These are phyloP conservation scores for Gossypium stocksii DNA, from an alignment of 345 rosid species.

Conservation along the genomic window DNA sequence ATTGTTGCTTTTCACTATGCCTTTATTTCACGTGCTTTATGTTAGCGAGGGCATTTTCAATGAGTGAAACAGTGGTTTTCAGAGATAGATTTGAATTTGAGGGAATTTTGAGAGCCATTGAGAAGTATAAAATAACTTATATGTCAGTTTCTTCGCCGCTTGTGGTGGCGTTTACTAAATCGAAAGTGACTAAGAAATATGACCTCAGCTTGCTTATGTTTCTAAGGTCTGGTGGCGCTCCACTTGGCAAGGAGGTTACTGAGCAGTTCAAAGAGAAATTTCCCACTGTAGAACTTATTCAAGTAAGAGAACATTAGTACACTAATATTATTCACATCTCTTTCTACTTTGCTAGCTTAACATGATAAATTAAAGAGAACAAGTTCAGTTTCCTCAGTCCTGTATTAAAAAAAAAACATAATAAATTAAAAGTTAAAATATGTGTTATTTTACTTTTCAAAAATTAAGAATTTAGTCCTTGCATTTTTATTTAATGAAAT, in stretches of 20 bases:
- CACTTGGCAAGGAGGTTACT: conserved; percentile 65
- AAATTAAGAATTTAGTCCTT: too few species aligned
- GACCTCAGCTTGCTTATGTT: conserved; percentile 57
- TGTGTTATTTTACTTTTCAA: too few species aligned
- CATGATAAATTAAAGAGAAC: too few species aligned
- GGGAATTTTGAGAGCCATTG: conserved; percentile 43
- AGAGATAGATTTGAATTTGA: conserved; percentile 53
- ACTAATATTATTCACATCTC: not conserved
- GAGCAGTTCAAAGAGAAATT: conserved; percentile 60
- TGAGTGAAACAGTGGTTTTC: conserved; percentile 40
- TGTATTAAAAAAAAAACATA: too few species aligned
- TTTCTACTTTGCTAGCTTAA: not conserved
- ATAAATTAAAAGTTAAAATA: too few species aligned
- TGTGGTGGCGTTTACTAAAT: conserved; percentile 59
- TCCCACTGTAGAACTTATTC: conserved; percentile 54
- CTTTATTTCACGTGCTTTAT: conserved; percentile 44
- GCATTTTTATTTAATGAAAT: too few species aligned
- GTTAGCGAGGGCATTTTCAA: conserved; percentile 38
- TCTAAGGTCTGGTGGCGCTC: conserved; percentile 74
- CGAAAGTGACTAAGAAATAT: conserved; percentile 57
- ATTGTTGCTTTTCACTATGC: conserved; percentile 46
- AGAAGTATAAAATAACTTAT: conserved; percentile 49
- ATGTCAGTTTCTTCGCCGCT: conserved; percentile 85
- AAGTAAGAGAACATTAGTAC: conserved; percentile 34
- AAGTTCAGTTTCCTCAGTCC: too few species aligned